Conservation (phyloP, 2,329 filamentous ascomycete genomes). For the Metarhizium robertsii region DNA sequence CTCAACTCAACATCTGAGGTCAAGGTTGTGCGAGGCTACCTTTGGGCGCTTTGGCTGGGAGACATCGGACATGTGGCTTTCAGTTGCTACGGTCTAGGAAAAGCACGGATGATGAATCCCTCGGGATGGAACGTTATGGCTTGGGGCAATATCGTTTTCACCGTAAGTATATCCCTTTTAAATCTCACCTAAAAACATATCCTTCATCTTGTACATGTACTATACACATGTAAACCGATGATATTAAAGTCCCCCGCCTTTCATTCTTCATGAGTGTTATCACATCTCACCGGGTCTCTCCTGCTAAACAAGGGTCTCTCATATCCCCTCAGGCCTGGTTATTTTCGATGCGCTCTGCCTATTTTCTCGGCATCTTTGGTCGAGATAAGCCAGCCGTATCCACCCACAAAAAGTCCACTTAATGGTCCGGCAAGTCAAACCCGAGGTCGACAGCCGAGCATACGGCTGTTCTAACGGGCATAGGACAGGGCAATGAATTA, state of each 20-base stretch:
- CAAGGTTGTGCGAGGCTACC: conserved; percentile 57
- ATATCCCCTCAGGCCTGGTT: conserved; percentile 35
- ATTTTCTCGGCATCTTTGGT: conserved; percentile 52
- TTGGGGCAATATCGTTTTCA: conserved; percentile 65
- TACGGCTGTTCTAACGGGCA: neutral
- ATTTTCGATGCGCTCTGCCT: conserved; percentile 45
- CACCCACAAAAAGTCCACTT: conserved; percentile 18
- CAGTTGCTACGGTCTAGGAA: conserved; percentile 49
- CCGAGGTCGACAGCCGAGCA: neutral
- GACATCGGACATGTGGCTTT: conserved; percentile 60
- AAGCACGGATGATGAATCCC: conserved; percentile 41
- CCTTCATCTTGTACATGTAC: neutral
- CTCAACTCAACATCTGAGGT: conserved; percentile 55
- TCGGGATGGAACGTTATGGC: conserved; percentile 57
- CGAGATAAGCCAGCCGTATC: conserved; percentile 21
- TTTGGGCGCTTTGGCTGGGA: conserved; percentile 54
- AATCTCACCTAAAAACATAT: neutral
- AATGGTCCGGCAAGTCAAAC: neutral
- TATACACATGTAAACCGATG: neutral
- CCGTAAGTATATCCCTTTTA: conserved; percentile 31
- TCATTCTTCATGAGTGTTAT: neutral
- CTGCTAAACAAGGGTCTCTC: neutral
- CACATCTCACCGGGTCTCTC: neutral
- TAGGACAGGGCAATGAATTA: neutral
- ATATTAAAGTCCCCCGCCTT: neutral